Evolutionary conservation across 176 grass and related monocot species (phyloP).

Genomic region (Raddia distichophylla): DNA sequence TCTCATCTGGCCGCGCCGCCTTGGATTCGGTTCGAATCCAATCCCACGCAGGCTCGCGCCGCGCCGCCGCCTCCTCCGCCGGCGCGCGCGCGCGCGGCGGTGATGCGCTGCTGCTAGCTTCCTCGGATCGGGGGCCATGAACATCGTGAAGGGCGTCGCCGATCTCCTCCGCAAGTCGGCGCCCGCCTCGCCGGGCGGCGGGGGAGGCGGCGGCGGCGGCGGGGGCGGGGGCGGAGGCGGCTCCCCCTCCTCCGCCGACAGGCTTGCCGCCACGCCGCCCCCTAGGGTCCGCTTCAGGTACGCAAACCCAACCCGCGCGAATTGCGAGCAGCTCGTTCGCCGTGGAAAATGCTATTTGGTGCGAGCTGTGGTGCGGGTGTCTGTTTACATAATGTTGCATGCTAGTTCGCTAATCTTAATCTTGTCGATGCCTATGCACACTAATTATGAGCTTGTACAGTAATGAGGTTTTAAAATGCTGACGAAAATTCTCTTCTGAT

Average conservation of each 20-base stretch:
- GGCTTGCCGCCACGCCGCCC: slow-evolving; percentile 59
- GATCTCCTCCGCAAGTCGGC: slow-evolving; percentile 94
- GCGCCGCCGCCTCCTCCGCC: slow-evolving; percentile 6
- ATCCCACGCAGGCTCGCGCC: not conserved
- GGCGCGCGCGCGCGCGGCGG: slow-evolving; percentile 20
- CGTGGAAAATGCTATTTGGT: slow-evolving; percentile 25
- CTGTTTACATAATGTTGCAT: not conserved
- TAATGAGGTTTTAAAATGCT: not conserved
- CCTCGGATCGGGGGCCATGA: slow-evolving; percentile 70
- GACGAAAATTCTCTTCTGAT: not conserved
- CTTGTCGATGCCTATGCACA: slow-evolving; percentile 6
- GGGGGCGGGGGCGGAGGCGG: slow-evolving; percentile 2
- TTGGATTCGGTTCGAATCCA: slow-evolving; percentile 36
- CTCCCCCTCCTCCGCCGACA: slow-evolving; percentile 27
- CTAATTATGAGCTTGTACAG: not conserved
- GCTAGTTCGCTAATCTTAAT: slow-evolving; percentile 17
- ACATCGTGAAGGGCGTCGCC: slow-evolving; percentile 94
- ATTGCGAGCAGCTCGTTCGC: slow-evolving; percentile 22
- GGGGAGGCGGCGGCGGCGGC: not conserved
- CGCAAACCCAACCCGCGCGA: not conserved
- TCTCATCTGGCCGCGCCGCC: slow-evolving; percentile 24
- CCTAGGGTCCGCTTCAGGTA: slow-evolving; percentile 91
- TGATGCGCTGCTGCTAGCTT: slow-evolving; percentile 55
- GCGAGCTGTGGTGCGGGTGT: not conserved
- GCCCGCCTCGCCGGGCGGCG: slow-evolving; percentile 41